Conservation (phyloP, 768 basidiomycete genomes). For the Tephrocybe rancida region DNA sequence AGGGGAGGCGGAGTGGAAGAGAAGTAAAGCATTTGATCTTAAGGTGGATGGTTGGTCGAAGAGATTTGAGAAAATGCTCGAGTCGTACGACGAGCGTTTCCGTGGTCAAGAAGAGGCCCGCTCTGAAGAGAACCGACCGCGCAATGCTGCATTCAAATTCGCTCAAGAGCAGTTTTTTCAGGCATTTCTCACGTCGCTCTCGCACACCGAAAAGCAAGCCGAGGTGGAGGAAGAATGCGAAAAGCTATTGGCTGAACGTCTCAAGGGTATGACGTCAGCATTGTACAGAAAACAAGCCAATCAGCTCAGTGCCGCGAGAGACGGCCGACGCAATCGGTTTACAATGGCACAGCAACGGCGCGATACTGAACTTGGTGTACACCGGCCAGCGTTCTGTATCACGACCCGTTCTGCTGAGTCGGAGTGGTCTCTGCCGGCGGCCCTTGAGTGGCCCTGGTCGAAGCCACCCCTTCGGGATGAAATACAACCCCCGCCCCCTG, state of each 20-base stretch:
- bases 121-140: neutral
- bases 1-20: neutral
- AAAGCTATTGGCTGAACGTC: neutral
- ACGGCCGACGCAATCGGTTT: neutral
- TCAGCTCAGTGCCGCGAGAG: conserved; percentile 1
- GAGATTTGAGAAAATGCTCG: neutral
- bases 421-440: too few species aligned
- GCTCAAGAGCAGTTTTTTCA: neutral
- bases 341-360: conserved; percentile 1
- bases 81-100: neutral
- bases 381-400: too few species aligned
- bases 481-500: too few species aligned
- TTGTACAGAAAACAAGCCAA: neutral
- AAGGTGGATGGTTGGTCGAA: neutral
- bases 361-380: neutral
- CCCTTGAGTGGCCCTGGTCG: too few species aligned
- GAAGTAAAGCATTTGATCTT: neutral
- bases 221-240: neutral
- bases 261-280: neutral
- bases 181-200: neutral
- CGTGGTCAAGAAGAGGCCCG: neutral
- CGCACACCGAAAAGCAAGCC: conserved; percentile 5
- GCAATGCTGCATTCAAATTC: conserved; percentile 1
- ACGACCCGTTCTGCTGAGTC: too few species aligned
- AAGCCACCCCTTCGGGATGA: too few species aligned